Percentiles rank a stretch among this genome's conserved stretches.
Conservation (phyloP, 495 filamentous ascomycete species). For the Rusavskia elegans region DNA sequence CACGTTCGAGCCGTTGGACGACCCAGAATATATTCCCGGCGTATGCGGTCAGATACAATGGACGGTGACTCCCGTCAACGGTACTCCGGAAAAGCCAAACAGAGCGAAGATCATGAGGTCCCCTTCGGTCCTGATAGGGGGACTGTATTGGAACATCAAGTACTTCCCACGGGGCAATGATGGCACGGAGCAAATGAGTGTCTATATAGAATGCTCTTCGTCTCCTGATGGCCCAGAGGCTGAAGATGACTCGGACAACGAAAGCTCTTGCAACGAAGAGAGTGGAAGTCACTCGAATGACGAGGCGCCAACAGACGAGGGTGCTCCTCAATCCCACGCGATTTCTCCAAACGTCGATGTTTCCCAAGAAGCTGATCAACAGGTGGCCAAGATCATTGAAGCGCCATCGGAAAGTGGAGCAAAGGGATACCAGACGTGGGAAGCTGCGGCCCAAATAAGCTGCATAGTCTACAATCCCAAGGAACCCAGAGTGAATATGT, state of each 20-base stretch:
- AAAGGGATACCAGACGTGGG: constrained; percentile 18
- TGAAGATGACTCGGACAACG: neutral
- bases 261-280: neutral
- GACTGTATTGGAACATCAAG: constrained; percentile 54
- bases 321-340: neutral
- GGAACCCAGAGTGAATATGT: constrained; percentile 44
- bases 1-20: constrained; percentile 40
- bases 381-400: neutral
- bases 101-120: constrained; percentile 43
- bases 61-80: constrained; percentile 42
- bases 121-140: constrained; percentile 39
- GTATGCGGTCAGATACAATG: constrained; percentile 43
- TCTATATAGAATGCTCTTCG: constrained; percentile 49
- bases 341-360: too few species aligned
- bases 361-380: neutral
- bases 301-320: neutral
- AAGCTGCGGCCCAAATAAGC: constrained; percentile 44
- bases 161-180: constrained; percentile 53
- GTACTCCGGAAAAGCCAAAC: constrained; percentile 45
- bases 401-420: neutral
- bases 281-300: neutral
- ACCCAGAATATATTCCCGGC: constrained; percentile 38
- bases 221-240: constrained; percentile 4
- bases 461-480: constrained; percentile 50
- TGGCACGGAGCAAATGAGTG: constrained; percentile 37